These are phyloP conservation scores for Russula virescens DNA, from an alignment of 768 basidiomycete species.

Conservation along the genomic window DNA sequence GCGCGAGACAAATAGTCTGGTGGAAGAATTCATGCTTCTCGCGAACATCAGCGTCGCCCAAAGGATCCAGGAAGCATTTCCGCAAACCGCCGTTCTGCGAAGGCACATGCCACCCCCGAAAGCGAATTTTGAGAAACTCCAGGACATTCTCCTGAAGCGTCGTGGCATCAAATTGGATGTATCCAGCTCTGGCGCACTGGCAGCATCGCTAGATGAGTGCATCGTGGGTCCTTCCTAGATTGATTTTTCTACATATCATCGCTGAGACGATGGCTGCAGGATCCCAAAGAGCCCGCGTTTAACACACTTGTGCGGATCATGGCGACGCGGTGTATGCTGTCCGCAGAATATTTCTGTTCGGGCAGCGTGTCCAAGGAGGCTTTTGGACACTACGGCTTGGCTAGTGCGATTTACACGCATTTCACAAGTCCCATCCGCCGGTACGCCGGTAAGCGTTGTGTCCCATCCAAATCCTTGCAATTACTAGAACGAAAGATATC, in stretches of 20 bases:
- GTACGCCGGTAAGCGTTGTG: constrained; percentile 66
- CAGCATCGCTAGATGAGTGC: constrained; percentile 82
- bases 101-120: constrained; percentile 89
- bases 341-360: constrained; percentile 97
- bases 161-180: constrained; percentile 82
- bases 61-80: constrained; percentile 91
- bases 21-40: constrained; percentile 98
- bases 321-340: constrained; percentile 97
- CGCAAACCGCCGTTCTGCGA: constrained; percentile 89
- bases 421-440: constrained; percentile 97
- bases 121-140: constrained; percentile 91
- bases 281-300: constrained; percentile 79
- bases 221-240: constrained; percentile 45
- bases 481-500: neutral
- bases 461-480: neutral
- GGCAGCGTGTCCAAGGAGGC: constrained; percentile 89
- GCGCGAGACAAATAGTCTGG: constrained; percentile 90
- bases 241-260: constrained; percentile 13
- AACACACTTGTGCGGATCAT: constrained; percentile 98
- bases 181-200: constrained; percentile 84
- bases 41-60: constrained; percentile 92
- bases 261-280: constrained; percentile 39
- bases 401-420: constrained; percentile 94
- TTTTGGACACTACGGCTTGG: constrained; percentile 97
- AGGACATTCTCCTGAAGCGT: constrained; percentile 85